Percentiles rank a stretch among this genome's conserved stretches.
phyloP scores from a whole-genome alignment of 257 asterid genomes.

The Lantana camara region DNA sequence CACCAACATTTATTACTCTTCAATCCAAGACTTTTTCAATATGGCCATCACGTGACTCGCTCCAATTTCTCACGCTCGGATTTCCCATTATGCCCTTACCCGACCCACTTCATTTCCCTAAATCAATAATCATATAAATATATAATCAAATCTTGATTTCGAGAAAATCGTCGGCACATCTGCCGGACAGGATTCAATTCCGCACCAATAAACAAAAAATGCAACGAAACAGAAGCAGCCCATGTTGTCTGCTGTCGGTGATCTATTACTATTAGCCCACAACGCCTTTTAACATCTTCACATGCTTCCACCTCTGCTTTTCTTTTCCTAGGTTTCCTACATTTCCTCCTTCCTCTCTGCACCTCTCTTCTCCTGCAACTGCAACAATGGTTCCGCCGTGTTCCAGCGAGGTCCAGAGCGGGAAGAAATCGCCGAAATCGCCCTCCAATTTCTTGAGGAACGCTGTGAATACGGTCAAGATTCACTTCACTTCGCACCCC shows the following conservation, averaged over 20 bases:
- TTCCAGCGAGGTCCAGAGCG: conserved; percentile 35
- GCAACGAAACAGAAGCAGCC: neutral
- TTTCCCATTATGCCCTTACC: neutral
- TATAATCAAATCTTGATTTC: too few relatives aligned
- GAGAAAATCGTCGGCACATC: conserved; percentile 1
- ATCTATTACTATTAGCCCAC: neutral
- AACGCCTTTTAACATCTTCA: neutral
- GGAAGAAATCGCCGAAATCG: conserved; percentile 36
- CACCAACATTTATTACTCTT: neutral
- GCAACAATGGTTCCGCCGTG: conserved; percentile 34
- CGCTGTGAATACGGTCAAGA: conserved; percentile 20
- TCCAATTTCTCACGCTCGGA: neutral
- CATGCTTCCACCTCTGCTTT: neutral
- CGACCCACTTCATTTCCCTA: too few relatives aligned
- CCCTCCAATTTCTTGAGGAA: conserved; percentile 29
- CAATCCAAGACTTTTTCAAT: neutral
- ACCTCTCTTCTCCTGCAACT: neutral
- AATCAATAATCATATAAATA: too few relatives aligned
- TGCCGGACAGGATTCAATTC: neutral
- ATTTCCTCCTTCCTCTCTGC: neutral
- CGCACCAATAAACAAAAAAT: conserved; percentile 10
- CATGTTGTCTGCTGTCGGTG: conserved; percentile 36
- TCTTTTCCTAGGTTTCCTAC: neutral
- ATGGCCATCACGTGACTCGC: neutral
- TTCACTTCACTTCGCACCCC: conserved; percentile 58